phyloP scores from a whole-genome alignment of 495 filamentous ascomycete species.

The Penicillium arizonense region DNA sequence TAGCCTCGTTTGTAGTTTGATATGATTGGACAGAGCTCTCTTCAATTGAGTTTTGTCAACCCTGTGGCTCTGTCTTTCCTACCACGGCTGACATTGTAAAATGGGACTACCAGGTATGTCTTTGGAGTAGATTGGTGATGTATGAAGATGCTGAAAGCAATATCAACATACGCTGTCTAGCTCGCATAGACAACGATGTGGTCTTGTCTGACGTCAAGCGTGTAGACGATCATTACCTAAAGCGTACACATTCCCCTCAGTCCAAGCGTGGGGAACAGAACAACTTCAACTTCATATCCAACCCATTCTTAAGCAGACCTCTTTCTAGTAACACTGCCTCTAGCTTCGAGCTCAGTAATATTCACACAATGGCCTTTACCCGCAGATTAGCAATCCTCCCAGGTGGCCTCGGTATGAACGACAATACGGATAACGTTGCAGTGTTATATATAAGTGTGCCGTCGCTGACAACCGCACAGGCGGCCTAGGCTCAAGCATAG shows the following conservation, averaged over 20 bases:
- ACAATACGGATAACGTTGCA: background rate
- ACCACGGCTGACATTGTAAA: too few species aligned
- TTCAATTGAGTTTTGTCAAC: constrained; percentile 1
- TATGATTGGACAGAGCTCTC: background rate
- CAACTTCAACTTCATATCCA: background rate
- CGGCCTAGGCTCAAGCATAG: constrained; percentile 39
- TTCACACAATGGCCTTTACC: constrained; percentile 29
- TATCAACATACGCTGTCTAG: background rate
- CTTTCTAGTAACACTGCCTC: too few species aligned
- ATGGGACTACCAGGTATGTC: too few species aligned
- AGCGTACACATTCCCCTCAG: constrained; percentile 1
- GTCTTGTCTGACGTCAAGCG: constrained; percentile 1
- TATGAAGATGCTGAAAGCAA: too few species aligned
- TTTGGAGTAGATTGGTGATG: too few species aligned
- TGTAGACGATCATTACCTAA: constrained; percentile 2
- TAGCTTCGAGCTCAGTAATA: background rate
- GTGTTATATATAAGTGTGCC: background rate
- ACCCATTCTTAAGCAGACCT: background rate
- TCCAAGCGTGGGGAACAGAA: too few species aligned
- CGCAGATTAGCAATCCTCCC: constrained; percentile 38
- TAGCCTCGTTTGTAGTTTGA: background rate
- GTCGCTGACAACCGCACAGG: constrained; percentile 17
- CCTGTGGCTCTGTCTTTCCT: background rate
- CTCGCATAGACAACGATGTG: background rate
- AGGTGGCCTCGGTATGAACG: constrained; percentile 36